phyloP scores from a whole-genome alignment of 352 stramenopile genomes.

The Phytophthora capsici region DNA sequence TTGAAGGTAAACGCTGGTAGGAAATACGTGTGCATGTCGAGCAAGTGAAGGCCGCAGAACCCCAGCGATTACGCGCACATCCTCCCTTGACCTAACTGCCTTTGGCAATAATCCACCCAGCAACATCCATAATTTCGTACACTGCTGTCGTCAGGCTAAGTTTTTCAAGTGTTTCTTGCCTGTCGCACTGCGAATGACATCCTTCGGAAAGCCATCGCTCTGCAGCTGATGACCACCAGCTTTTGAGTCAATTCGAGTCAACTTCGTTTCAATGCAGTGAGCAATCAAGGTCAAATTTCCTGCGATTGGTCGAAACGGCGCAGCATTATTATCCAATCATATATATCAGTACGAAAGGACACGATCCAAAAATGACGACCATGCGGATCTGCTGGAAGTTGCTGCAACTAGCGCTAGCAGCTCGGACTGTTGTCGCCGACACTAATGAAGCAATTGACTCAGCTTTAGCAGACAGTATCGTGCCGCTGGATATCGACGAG shows the following conservation, averaged over 20 bases:
- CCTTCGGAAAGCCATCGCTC: too few relatives aligned
- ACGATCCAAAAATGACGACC: constrained; percentile 10
- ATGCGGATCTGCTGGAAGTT: constrained; percentile 11
- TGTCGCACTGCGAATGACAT: too few relatives aligned
- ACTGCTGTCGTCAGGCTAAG: background rate
- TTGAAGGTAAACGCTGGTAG: too few relatives aligned
- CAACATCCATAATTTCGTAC: constrained; percentile 6
- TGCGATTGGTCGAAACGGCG: constrained; percentile 17
- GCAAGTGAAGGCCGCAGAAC: constrained; percentile 2
- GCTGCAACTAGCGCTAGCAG: constrained; percentile 6
- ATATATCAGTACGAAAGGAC: constrained; percentile 9
- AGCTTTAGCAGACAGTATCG: constrained; percentile 26
- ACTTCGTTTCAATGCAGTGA: too few relatives aligned
- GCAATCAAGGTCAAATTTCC: constrained; percentile 3
- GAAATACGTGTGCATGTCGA: too few relatives aligned
- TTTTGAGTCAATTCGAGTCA: too few relatives aligned
- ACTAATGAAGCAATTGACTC: constrained; percentile 4
- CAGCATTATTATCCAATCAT: constrained; percentile 14
- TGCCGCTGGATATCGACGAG: constrained; percentile 79
- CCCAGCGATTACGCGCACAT: constrained; percentile 12
- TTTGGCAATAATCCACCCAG: constrained; percentile 8
- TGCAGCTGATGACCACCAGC: too few relatives aligned
- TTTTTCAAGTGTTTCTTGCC: too few relatives aligned
- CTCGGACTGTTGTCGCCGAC: background rate
- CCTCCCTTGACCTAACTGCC: too few relatives aligned